Evolutionary conservation across 164 flowering plant species (phyloP), one percentile per base, ranked within the genome.

Genomic region (Umbilicus rupestris): DNA sequence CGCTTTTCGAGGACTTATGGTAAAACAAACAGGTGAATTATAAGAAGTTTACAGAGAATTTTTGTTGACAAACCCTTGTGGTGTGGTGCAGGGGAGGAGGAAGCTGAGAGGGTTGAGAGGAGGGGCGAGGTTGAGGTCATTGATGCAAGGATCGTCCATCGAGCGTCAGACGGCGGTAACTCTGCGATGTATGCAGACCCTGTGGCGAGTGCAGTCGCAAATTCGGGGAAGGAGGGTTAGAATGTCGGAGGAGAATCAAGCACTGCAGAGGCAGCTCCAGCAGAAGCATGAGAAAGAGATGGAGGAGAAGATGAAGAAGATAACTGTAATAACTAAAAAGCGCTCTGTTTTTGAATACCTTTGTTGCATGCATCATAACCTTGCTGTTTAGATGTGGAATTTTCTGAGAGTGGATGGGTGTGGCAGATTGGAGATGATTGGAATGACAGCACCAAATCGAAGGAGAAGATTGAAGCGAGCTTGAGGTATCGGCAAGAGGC

Each of bases 1-100:
- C 8, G 90, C 86, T 7, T 90, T 85, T 65, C 78, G 97, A n/a
- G 86, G 97, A 71, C 75, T 85, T 78, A 33, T 81, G 88, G 93
- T 90, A 77, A 19, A 42, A 9, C 7, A 26, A 15, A 4, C n/a
- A n/a, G n/a, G 44, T 41, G 12, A 41, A 9, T 41, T 41, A 41
- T 41, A 41, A 2, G 14, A 41, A 41, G 44, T 41, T 9, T 41
- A 41, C 44, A 1, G 14, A 41, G 14, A n/a, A n/a, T n/a, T n/a
- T n/a, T n/a, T n/a, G n/a, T n/a, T n/a, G n/a, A n/a, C n/a, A n/a
- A n/a, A n/a, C n/a, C n/a, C 7, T 50, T 50, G 0, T 50, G 14
- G 22, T 8, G 15, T 22, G 24, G 24, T 9, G 30, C 58, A 52
- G 58, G 58, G 89, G 71, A 80, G 81, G 70, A 87, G 82, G 50